phyloP scores from a whole-genome alignment of 169 alveolate species.

The Perkinsus olseni region DNA sequence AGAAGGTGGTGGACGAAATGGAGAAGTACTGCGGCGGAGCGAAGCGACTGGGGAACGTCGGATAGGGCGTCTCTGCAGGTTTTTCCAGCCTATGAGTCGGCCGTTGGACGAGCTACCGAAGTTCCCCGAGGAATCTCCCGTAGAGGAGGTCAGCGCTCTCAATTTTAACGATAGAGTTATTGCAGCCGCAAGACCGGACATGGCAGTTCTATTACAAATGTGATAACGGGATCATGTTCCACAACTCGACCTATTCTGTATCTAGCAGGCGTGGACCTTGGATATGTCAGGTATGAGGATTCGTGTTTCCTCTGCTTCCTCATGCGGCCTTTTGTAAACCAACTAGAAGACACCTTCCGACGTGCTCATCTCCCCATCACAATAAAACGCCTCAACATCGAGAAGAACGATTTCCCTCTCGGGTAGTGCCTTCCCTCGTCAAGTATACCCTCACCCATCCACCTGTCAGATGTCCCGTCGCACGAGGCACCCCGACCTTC shows the following conservation, averaged over 20 bases:
- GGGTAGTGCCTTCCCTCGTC: not conserved
- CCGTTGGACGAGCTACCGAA: not conserved
- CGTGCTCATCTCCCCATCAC: conserved; percentile 32
- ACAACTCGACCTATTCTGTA: not conserved
- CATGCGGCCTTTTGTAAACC: conserved; percentile 49
- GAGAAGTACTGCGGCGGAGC: not conserved
- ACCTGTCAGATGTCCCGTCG: conserved; percentile 30
- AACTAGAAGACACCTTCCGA: conserved; percentile 24
- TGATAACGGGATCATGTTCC: not conserved
- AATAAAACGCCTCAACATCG: conserved; percentile 45
- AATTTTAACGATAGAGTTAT: not conserved
- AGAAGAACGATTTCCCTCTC: conserved; percentile 47
- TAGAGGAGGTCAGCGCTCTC: not conserved
- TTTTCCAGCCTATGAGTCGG: not conserved
- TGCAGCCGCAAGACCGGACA: not conserved
- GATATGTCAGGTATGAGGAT: conserved; percentile 32
- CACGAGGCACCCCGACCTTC: conserved; percentile 51
- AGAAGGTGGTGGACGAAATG: not conserved
- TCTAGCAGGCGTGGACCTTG: not conserved
- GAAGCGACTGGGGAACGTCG: not conserved
- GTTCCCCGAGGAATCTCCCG: not conserved
- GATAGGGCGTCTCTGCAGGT: not conserved
- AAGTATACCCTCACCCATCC: not conserved
- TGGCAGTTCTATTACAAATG: not conserved
- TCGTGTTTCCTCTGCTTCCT: conserved; percentile 52